Evolutionary conservation across 805 yeast genomes (phyloP).

Genomic region (Lachancea mirantina): DNA sequence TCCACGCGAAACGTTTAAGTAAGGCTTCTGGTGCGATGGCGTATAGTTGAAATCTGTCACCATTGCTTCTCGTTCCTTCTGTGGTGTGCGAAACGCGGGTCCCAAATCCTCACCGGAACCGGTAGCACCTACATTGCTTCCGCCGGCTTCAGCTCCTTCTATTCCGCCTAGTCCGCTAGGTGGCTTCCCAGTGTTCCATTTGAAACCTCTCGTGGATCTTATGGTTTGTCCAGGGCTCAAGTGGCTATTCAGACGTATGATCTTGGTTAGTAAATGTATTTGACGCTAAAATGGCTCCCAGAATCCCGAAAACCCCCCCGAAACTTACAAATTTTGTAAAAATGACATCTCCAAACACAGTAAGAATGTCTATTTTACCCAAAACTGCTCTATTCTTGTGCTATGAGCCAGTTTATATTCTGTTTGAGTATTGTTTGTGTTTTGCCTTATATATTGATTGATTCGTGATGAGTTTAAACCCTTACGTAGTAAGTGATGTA

Average conservation of each 20-base stretch:
- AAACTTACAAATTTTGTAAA: slow-evolving; percentile 26
- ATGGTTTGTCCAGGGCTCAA: slow-evolving; percentile 42
- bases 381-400: background rate
- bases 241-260: slow-evolving; percentile 23
- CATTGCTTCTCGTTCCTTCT: slow-evolving; percentile 12
- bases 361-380: no score
- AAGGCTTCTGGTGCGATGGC: slow-evolving; percentile 33
- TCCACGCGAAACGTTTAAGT: slow-evolving; percentile 24
- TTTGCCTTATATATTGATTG: no score
- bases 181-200: slow-evolving; percentile 28
- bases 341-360: slow-evolving; percentile 26
- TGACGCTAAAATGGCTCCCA: background rate
- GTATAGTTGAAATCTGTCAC: slow-evolving; percentile 33
- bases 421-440: no score
- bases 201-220: slow-evolving; percentile 41
- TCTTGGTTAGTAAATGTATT: background rate
- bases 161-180: slow-evolving; percentile 3
- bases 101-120: slow-evolving; percentile 1
- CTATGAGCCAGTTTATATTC: no score
- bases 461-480: no score
- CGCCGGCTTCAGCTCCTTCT: background rate
- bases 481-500: no score
- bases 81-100: slow-evolving; percentile 13
- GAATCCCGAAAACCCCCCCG: no score
- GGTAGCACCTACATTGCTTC: slow-evolving; percentile 1